phyloP scores from a whole-genome alignment of 768 basidiomycete species.

The Tricholoma hemisulphureum region DNA sequence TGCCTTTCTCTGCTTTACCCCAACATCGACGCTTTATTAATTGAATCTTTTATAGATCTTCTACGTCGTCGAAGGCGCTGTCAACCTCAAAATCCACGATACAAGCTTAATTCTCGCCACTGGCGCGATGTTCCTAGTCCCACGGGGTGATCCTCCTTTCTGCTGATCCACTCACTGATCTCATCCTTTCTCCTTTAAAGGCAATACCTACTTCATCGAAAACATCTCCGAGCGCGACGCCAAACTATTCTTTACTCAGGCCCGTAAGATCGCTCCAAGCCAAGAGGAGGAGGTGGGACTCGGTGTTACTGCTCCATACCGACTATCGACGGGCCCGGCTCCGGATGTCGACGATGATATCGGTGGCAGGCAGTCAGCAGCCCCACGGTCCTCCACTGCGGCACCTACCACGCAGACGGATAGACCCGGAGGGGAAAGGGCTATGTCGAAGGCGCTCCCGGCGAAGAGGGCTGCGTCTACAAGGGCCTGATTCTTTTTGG shows the following conservation, averaged over 20 bases:
- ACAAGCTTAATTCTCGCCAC: slow-evolving; percentile 73
- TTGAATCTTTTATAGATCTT: slow-evolving; percentile 34
- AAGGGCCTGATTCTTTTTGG: neutral
- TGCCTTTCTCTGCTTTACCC: neutral
- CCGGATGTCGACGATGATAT: neutral
- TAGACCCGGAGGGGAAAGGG: neutral
- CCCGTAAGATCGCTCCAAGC: slow-evolving; percentile 41
- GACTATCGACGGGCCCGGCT: slow-evolving; percentile 10
- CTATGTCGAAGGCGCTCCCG: slow-evolving; percentile 9
- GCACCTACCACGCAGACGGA: slow-evolving; percentile 5
- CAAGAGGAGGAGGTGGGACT: neutral
- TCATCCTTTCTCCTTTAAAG: slow-evolving; percentile 36
- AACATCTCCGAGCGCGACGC: slow-evolving; percentile 82
- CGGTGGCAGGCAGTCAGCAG: neutral
- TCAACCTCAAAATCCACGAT: slow-evolving; percentile 79
- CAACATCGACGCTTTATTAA: neutral
- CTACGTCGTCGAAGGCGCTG: slow-evolving; percentile 81
- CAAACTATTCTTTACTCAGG: slow-evolving; percentile 91
- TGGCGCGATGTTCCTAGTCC: slow-evolving; percentile 87
- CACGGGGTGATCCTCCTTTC: slow-evolving; percentile 58
- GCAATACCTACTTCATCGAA: slow-evolving; percentile 88
- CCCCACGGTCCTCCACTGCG: slow-evolving; percentile 10
- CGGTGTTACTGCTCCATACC: neutral
- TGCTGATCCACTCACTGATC: neutral
- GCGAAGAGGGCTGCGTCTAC: slow-evolving; percentile 12